Evolutionary conservation across 139 green algal genomes (phyloP).

Genomic region (Zygnema circumcarinatum): DNA sequence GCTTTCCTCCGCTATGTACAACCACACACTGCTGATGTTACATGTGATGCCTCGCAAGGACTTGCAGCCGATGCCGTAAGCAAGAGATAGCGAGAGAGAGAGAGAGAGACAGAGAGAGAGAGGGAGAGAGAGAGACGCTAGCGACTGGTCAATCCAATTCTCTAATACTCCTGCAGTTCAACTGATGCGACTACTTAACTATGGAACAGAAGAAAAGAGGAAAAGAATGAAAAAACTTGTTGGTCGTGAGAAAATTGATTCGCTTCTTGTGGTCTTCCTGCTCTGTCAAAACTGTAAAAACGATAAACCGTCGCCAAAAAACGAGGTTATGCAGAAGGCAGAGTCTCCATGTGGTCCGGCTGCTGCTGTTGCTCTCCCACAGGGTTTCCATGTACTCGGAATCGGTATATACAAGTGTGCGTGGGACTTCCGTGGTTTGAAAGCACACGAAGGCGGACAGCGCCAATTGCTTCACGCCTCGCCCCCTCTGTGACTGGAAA

Average conservation of each 20-base stretch:
- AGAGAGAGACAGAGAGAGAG: no score
- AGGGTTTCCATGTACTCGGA: conserved; percentile 31
- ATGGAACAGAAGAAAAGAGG: not conserved
- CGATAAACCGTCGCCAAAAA: not conserved
- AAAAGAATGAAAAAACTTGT: not conserved
- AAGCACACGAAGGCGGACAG: conserved; percentile 25
- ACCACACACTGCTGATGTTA: no score
- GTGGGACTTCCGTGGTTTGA: conserved; percentile 42
- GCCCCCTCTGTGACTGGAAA: not conserved
- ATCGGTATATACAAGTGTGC: conserved; percentile 46
- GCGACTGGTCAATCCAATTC: no score
- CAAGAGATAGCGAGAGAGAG: no score
- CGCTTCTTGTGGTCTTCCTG: no score
- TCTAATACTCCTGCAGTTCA: no score
- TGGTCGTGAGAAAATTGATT: not conserved
- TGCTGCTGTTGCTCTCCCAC: not conserved
- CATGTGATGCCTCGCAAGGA: no score
- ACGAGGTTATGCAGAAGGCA: not conserved
- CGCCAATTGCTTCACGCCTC: conserved; percentile 11
- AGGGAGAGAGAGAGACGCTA: no score
- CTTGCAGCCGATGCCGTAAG: no score
- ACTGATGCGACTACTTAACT: not conserved
- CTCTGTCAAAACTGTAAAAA: not conserved
- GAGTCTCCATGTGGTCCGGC: not conserved
- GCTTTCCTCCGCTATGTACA: no score